Base-by-base conservation (phyloP, 2,329 filamentous ascomycete genomes). In the Lachnum nothofagi region DNA sequence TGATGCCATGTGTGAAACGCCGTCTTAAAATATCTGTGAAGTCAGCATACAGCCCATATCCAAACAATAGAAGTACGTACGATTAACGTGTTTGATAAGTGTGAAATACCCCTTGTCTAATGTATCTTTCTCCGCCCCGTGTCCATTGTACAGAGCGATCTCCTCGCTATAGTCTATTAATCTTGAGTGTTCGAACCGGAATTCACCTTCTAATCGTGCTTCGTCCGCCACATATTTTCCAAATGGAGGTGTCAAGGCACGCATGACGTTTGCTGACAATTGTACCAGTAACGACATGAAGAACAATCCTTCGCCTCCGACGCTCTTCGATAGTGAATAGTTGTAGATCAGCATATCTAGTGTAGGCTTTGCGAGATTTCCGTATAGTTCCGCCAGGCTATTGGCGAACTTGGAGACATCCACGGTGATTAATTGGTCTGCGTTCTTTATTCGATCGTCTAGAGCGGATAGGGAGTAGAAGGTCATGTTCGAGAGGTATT, bases 31-130 rank as follows among this genome's bases (percentile, higher is more conserved):
- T 96, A 63, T 95, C 62, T 63, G 34, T 6, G 5, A 85, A 16
- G 37, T 16, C 16, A 47, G 61, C 20, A 52, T 24, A 42, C 9
- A 19, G 3, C 17, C 1, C n/a, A 14, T 12, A 14, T 41, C 1
- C 1, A 3, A 16, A 7, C 16, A 5, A 14, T 23, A 12, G 10
- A 3, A 5, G 16, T 37, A 54, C 59, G 25, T 54, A 63, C 62
- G 65, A 68, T 98, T 98, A 65, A 98, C 91, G 70, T 98, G 93
- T 71, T 96, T 97, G 73, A 98, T 98, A 31, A 98, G 77, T 2
- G 93, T 98, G 65, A 98, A 98, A 69, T 98, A 98, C 14, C 93
- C 91, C 72, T 97, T 97, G 70, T 98, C 93, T 45, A 98, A 75
- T 0, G 87, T 94, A 66, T 97, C 89, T 67, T 97, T 97, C 69